Base-by-base conservation (phyloP, 2,329 filamentous ascomycete species). In the Chrysosphaeria jannelii region DNA sequence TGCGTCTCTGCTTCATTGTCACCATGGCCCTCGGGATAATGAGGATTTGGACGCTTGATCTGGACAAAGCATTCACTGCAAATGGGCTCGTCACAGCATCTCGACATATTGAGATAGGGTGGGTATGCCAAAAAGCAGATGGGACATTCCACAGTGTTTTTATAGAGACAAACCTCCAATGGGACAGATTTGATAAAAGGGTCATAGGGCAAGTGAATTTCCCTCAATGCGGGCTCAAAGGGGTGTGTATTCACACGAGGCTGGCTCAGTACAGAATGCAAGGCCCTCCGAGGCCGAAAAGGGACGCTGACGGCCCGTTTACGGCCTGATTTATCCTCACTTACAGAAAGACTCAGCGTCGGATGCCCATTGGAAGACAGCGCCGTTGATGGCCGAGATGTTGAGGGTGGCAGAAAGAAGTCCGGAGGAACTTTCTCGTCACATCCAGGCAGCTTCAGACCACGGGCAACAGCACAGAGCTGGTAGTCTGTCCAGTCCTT, bases 1-100 rank as follows among this genome's bases (percentile, higher is more conserved):
- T 37, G 33, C 14, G 31, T 28, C 8, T 28, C 28, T 22, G 37
- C 35, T 18, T 37, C 36, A 23, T 13, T 36, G 23, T 57, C 48
- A n/a, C 51, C 55, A 28, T 57, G 50, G 37, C 85, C 74, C 39
- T 90, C 75, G 2, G 76, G 75, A 19, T 78, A 63, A 40, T 91
- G 75, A 7, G 78, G 79, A 32, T 97, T 81, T 4, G 78, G 67
- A 20, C 85, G 63, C 42, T 91, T 93, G 40, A 97, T 97, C 42
- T 97, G 85, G 4, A 97, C 85, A 37, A 97, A 97, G 42, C 85
- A 97, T 46, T 97, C 85, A 20, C 79, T 93, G 46, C 85, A 97
- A 30, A 97, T 93, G 5, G 72, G 57, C 40, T 97, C 85, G 35
- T 90, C 78, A 42, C 85, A 97, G 40, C 85, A 97, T 33, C 85